These are phyloP conservation scores for Physcomitrellopsis africana DNA, from an alignment of 225 moss, liverwort and hornwort genomes.

Conservation along the genomic window DNA sequence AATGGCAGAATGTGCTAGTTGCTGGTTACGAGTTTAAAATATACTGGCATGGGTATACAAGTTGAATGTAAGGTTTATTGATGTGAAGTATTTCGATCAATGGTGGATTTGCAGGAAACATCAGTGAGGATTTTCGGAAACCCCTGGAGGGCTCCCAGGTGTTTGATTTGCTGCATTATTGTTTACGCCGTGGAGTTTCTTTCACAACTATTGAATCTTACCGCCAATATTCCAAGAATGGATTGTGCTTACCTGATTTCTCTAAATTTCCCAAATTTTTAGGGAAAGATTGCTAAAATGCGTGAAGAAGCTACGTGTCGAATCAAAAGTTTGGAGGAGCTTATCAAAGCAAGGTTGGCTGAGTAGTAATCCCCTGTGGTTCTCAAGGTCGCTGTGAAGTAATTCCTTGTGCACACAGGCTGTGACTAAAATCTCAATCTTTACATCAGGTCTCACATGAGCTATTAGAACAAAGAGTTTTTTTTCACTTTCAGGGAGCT, in stretches of 20 bases:
- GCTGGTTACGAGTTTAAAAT: not conserved
- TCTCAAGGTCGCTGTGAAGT: not conserved
- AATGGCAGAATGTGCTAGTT: too few species aligned
- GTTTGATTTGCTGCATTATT: conserved; percentile 20
- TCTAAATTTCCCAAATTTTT: conserved; percentile 7
- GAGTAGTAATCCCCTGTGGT: conserved; percentile 13
- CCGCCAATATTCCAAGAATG: not conserved
- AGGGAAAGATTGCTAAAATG: conserved; percentile 82
- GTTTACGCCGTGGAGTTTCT: not conserved
- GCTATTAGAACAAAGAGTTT: too few species aligned
- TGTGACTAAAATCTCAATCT: not conserved
- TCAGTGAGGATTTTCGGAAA: conserved; percentile 70
- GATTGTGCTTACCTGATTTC: not conserved
- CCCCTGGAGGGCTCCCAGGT: conserved; percentile 78
- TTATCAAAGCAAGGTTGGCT: conserved; percentile 66
- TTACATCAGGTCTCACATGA: too few species aligned
- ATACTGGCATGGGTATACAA: not conserved
- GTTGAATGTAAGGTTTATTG: conserved; percentile 15
- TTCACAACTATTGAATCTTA: not conserved
- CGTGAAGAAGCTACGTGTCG: conserved; percentile 70
- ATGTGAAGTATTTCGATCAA: conserved; percentile 7
- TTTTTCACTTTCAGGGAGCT: too few species aligned
- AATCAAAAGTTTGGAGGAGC: conserved; percentile 74
- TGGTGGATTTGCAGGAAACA: conserved; percentile 52
- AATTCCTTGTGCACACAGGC: not conserved